Conservation (phyloP, 352 stramenopile species). For the Stramenopiles sp. region DNA sequence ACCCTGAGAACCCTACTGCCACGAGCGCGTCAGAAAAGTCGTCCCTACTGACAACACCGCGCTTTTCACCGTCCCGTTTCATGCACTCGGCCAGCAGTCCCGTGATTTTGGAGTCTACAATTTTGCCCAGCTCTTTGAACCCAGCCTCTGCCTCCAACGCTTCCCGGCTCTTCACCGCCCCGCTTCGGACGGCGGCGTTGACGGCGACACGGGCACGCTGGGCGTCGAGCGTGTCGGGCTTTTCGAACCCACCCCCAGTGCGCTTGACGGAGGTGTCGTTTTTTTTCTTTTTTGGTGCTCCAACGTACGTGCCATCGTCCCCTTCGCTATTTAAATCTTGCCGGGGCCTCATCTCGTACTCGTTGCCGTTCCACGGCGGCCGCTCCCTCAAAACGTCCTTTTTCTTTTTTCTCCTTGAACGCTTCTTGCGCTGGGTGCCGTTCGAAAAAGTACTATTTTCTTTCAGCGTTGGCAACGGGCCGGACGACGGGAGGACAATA, state of each 20-base stretch:
- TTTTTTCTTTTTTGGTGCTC: background rate
- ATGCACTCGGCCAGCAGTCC: background rate
- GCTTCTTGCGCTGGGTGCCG: too few species aligned
- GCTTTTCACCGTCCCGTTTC: background rate
- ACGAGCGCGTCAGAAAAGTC: background rate
- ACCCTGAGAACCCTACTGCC: background rate
- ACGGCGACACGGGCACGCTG: background rate
- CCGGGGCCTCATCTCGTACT: background rate
- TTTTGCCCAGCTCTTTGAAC: background rate
- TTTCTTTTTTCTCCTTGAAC: background rate
- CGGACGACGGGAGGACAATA: too few species aligned
- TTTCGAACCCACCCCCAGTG: background rate
- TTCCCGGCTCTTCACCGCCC: background rate
- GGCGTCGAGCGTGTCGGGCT: background rate
- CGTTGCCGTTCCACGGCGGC: background rate
- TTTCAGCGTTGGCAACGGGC: too few species aligned
- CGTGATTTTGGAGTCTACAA: background rate
- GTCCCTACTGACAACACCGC: background rate
- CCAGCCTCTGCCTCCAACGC: background rate
- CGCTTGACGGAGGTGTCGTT: background rate
- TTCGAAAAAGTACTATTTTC: too few species aligned
- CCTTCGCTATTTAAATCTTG: background rate
- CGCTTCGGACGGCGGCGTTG: background rate
- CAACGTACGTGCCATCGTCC: background rate
- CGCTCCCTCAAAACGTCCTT: background rate